Evolutionary conservation across 345 rosid species (phyloP), one percentile per base, ranked within the genome.

Genomic region (Bruguiera parviflora): DNA sequence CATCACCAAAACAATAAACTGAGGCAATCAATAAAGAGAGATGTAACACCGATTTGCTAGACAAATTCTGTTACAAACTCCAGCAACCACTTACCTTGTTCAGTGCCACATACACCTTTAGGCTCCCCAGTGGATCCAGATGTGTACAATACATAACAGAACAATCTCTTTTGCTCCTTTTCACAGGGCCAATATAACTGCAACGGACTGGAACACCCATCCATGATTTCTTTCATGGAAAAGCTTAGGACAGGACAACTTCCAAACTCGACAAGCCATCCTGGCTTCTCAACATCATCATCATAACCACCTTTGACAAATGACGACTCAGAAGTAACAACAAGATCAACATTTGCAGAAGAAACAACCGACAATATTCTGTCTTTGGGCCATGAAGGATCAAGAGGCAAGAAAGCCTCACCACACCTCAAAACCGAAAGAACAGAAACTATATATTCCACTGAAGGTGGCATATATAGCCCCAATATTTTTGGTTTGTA

Each of bases 101-200:
- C 96, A 35, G 97, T 88, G 65, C 97, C 99, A 69, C 91, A 88
- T 47, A 95, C 89, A 29, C 96, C 97, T 86, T 92, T 95, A 22
- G 99, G 97, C 64, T 68, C 81, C 66, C 97, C 99, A 32, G 91
- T 87, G 16, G 99, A 95, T 64, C 99, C 99, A 4, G 97, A 95
- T 10, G 99, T 95, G 78, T 87, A 92, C 88, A 95, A 84, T 43
- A 95, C 64, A 84, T 88, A 95, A 75, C 96, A 88, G 73, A 92
- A 92, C 22, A 61, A 56, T 68, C 96, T 87, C 47, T 79, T 71
- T 24, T 69, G 68, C 51, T 70, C 78, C 63, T 51, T 77, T 73
- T 73, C 72, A 74, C 99, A 92, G 73, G 92, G 91, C 84, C 84
- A 89, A 72, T 37, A 60, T 56, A 73, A 77, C 69, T 66, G 69